These are phyloP conservation scores for Penicillium alfredii DNA, from an alignment of 495 filamentous ascomycete species.

Conservation along the genomic window DNA sequence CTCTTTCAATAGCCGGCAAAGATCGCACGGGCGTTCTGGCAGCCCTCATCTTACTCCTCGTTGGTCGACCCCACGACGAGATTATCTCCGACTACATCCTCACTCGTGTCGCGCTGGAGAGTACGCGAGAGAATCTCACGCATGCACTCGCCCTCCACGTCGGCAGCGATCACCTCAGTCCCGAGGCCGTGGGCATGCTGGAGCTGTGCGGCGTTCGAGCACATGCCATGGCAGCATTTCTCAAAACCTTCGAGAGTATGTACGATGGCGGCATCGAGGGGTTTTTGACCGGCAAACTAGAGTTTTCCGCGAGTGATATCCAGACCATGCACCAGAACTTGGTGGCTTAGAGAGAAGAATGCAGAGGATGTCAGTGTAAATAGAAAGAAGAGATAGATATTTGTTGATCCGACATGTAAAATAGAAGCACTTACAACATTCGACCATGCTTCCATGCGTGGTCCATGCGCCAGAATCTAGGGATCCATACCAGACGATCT, in stretches of 20 bases:
- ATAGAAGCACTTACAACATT: no score
- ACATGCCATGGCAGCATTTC: conserved; percentile 24
- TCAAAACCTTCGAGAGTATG: conserved; percentile 21
- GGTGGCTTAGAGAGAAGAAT: background rate
- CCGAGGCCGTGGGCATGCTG: conserved; percentile 22
- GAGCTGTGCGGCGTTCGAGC: conserved; percentile 24
- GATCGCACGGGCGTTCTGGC: conserved; percentile 60
- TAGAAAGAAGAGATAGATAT: no score
- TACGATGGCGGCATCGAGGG: conserved; percentile 18
- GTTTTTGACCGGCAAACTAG: conserved; percentile 18
- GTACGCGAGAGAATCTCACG: conserved; percentile 18
- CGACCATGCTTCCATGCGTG: no score
- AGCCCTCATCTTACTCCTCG: conserved; percentile 50
- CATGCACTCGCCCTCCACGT: conserved; percentile 14
- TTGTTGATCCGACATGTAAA: no score
- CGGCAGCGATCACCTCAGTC: conserved; percentile 17
- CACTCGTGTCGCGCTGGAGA: conserved; percentile 26
- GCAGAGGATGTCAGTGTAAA: no score
- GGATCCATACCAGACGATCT: conserved; percentile 10
- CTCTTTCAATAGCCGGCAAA: conserved; percentile 45
- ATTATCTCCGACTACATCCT: conserved; percentile 47
- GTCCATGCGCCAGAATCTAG: conserved; percentile 10
- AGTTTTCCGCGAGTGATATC: conserved; percentile 12
- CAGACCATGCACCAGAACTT: conserved; percentile 17
- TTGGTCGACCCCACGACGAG: conserved; percentile 38